phyloP scores from a whole-genome alignment of 1,139 yeast genomes.

The Pichia sp. region DNA sequence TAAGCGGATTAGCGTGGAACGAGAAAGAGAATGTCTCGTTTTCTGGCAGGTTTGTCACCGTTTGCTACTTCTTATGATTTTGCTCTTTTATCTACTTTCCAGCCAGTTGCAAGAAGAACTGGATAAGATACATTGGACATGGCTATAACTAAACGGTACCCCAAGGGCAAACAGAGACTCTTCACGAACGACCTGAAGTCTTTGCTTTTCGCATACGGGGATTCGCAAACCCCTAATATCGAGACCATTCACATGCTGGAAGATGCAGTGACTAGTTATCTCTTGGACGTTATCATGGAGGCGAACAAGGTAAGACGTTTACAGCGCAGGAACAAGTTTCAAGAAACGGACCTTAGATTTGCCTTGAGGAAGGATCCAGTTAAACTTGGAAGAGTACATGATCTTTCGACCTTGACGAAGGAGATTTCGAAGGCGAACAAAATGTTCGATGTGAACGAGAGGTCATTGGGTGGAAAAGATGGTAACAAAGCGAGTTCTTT shows the following conservation, averaged over 20 bases:
- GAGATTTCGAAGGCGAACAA: slow-evolving; percentile 76
- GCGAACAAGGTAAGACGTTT: slow-evolving; percentile 50
- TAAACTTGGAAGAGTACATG: slow-evolving; percentile 80
- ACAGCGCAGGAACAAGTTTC: slow-evolving; percentile 46
- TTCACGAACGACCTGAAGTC: slow-evolving; percentile 63
- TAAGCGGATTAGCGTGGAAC: too few species aligned
- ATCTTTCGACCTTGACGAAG: slow-evolving; percentile 68
- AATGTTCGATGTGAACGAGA: slow-evolving; percentile 53
- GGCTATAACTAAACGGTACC: slow-evolving; percentile 18
- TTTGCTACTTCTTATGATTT: too few species aligned
- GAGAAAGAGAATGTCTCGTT: too few species aligned
- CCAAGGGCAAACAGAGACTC: slow-evolving; percentile 30
- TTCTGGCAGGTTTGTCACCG: too few species aligned
- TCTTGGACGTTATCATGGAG: slow-evolving; percentile 63
- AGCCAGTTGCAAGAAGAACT: too few species aligned
- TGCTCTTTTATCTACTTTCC: too few species aligned
- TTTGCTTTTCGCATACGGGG: slow-evolving; percentile 81
- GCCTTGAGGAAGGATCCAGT: slow-evolving; percentile 78
- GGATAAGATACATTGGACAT: neutral
- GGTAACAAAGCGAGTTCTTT: neutral
- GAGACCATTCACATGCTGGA: slow-evolving; percentile 77
- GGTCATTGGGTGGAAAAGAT: slow-evolving; percentile 10
- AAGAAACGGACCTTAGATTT: slow-evolving; percentile 84
- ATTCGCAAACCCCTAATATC: slow-evolving; percentile 69
- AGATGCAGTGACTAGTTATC: slow-evolving; percentile 74